Evolutionary conservation across 139 green algal genomes (phyloP).

Genomic region (Dunaliella primolecta): DNA sequence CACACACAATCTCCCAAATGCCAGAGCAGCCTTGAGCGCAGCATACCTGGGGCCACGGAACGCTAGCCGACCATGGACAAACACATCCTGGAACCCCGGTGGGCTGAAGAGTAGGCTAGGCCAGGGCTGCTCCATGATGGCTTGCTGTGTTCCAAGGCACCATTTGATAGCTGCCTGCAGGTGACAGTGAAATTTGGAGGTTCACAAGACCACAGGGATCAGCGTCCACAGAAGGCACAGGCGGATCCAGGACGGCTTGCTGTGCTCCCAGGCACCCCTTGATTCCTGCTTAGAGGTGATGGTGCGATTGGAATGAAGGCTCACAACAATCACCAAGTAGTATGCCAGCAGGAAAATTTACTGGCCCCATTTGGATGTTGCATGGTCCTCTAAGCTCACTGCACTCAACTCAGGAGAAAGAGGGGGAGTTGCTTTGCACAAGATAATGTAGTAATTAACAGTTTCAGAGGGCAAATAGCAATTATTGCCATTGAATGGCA

Average conservation of each 20-base stretch:
- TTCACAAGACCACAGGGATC: not conserved
- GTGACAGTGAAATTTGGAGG: not conserved
- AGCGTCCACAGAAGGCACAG: not conserved
- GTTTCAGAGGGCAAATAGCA: no score
- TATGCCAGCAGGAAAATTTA: no score
- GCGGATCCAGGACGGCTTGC: not conserved
- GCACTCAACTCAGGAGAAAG: no score
- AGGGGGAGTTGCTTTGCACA: no score
- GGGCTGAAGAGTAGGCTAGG: not conserved
- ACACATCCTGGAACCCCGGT: not conserved
- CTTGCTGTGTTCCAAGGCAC: not conserved
- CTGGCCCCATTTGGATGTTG: no score
- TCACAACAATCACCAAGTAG: no score
- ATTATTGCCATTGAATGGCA: no score
- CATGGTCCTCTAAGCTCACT: no score
- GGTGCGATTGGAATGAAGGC: no score
- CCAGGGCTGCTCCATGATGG: not conserved
- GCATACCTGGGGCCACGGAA: not conserved
- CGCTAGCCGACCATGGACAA: not conserved
- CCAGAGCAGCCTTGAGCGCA: no score
- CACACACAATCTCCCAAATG: no score
- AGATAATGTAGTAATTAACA: no score
- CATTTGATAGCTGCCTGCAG: not conserved
- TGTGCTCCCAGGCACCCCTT: not conserved
- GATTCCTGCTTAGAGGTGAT: not conserved